phyloP scores from a whole-genome alignment of 2,329 filamentous ascomycete species.

The Colletotrichum cordylinicola region DNA sequence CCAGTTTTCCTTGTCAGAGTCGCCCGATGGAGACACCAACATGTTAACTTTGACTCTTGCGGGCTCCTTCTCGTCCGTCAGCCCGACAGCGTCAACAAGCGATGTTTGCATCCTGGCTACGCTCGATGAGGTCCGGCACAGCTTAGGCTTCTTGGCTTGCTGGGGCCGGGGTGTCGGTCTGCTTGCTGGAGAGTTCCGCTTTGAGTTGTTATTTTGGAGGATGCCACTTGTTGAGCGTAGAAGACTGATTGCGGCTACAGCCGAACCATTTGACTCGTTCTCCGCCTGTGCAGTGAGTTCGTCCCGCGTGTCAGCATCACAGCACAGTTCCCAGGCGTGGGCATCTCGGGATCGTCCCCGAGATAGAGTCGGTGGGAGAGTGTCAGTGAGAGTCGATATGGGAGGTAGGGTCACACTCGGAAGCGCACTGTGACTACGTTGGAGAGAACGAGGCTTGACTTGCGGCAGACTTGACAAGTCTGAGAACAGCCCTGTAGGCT shows the following conservation, averaged over 20 bases:
- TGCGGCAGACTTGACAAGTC: slow-evolving; percentile 52
- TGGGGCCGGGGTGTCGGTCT: slow-evolving; percentile 29
- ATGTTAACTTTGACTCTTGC: slow-evolving; percentile 41
- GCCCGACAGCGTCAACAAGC: not conserved
- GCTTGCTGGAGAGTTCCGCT: slow-evolving; percentile 62
- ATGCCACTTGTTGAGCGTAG: slow-evolving; percentile 71
- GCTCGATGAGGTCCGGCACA: slow-evolving; percentile 67
- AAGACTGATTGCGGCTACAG: slow-evolving; percentile 81
- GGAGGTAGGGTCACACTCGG: slow-evolving; percentile 63
- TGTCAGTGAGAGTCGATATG: slow-evolving; percentile 57
- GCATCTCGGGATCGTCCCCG: slow-evolving; percentile 85
- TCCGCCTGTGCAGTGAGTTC: slow-evolving; percentile 83
- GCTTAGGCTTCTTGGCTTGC: slow-evolving; percentile 66
- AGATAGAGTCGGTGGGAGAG: slow-evolving; percentile 60
- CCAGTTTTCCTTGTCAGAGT: slow-evolving; percentile 98
- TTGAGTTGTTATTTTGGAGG: slow-evolving; percentile 63
- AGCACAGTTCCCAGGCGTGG: slow-evolving; percentile 90
- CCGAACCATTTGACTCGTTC: slow-evolving; percentile 80
- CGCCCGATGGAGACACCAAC: slow-evolving; percentile 46
- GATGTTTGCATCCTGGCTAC: slow-evolving; percentile 62
- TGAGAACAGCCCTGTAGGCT: slow-evolving; percentile 57
- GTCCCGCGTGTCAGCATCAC: slow-evolving; percentile 79
- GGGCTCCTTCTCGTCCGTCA: slow-evolving; percentile 20
- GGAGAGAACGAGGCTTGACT: slow-evolving; percentile 53
- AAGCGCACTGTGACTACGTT: slow-evolving; percentile 75